Evolutionary conservation across 2,329 filamentous ascomycete genomes (phyloP), one percentile per base, ranked within the genome.

Genomic region (Blastomyces percursus): DNA sequence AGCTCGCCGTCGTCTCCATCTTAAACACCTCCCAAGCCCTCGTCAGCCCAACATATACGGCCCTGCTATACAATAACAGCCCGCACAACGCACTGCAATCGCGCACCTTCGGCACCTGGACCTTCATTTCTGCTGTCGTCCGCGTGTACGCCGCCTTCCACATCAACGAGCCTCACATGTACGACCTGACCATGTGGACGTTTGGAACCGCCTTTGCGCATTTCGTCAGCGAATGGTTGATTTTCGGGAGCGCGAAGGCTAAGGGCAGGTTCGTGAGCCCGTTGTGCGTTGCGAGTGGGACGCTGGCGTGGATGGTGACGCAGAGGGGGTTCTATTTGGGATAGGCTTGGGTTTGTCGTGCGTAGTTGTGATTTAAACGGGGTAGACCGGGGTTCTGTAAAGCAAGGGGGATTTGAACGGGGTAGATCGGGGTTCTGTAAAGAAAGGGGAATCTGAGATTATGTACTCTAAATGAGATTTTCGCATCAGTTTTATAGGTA

Each of bases 21-120:
- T 87, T 85, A 70, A 99, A 99, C 80, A 88, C 86, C 44, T 73
- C 95, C 56, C 92, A 96, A 80, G 86, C 89, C 72, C 95, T 96
- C 77, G 71, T 79, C 44, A 95, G 91, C 21, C 82, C 92, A 3
- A 81, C 86, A 74, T 95, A 90, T 78, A 91, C 91, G 8, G 85
- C 87, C n/a, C 88, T 90, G 74, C 84, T 97, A 71, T 99, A 97
- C 71, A 74, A 80, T 67, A 84, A 85, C 59, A 69, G 77, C 51
- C 73, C 73, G 40, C 76, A 78, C 64, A 92, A 89, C 6, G 85
- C 88, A 5, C 84, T 96, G 38, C 87, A 86, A 12, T 86, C 86
- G 32, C 86, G 90, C 66, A 86, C 90, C 24, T 96, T 96, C 74
- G 91, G 89, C 61, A 94, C 90, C 38, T 96, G 91, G 87, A 95